Conservation (phyloP, 805 yeast species). For the Ogataea trehaloabstinens region DNA sequence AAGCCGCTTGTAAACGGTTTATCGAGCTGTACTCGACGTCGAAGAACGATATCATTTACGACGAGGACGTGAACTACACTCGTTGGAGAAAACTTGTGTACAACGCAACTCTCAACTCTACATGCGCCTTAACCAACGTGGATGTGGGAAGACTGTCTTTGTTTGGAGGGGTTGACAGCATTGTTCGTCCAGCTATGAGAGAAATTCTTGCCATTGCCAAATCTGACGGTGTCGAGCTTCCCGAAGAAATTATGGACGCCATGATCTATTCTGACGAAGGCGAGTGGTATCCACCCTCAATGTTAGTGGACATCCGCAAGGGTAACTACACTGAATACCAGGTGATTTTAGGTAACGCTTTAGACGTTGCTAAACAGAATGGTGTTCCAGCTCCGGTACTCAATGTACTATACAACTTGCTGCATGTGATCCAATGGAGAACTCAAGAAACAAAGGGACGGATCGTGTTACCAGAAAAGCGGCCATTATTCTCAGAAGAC, state of each 20-base stretch:
- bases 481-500: conserved; percentile 28
- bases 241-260: conserved; percentile 42
- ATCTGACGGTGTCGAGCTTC: conserved; percentile 59
- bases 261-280: conserved; percentile 55
- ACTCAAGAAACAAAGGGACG: conserved; percentile 31
- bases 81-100: conserved; percentile 49
- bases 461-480: conserved; percentile 28
- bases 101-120: conserved; percentile 46
- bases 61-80: conserved; percentile 36
- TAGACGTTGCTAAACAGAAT: conserved; percentile 29
- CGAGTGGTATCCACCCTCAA: conserved; percentile 44
- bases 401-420: conserved; percentile 24
- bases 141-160: conserved; percentile 45
- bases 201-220: conserved; percentile 68
- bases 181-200: conserved; percentile 60
- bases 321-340: conserved; percentile 42
- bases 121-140: conserved; percentile 40
- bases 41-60: conserved; percentile 29
- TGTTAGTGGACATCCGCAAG: conserved; percentile 45
- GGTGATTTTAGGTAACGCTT: conserved; percentile 42
- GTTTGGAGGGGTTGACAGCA: conserved; percentile 39
- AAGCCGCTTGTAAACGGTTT: conserved; percentile 31
- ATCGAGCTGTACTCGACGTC: conserved; percentile 34
- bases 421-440: conserved; percentile 31
- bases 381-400: conserved; percentile 32